Conservation (phyloP, 116 monocot genomes). For the Cymodocea nodosa region DNA sequence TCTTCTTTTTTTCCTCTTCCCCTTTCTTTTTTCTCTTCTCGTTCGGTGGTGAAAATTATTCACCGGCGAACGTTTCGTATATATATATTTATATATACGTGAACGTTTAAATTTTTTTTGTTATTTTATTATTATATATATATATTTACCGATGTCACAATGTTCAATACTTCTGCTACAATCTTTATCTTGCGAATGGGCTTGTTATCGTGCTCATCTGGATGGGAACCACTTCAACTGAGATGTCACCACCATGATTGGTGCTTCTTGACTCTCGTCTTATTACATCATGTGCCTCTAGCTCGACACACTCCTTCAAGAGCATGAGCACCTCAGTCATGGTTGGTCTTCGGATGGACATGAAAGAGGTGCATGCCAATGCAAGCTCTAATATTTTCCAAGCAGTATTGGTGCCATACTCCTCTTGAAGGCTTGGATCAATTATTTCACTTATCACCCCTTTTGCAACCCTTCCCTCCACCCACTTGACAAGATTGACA, state of each 20-base stretch:
- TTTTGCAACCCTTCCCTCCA: constrained; percentile 4
- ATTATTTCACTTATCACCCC: constrained; percentile 12
- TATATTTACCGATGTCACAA: too few relatives aligned
- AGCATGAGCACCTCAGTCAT: too few relatives aligned
- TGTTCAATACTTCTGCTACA: too few relatives aligned
- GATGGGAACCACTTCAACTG: background rate
- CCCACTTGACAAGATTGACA: constrained; percentile 14
- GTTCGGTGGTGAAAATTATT: too few relatives aligned
- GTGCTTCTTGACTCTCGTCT: background rate
- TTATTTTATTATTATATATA: too few relatives aligned
- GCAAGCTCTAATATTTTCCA: constrained; percentile 27
- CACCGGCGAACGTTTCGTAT: too few relatives aligned
- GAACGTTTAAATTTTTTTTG: too few relatives aligned
- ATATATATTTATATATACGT: too few relatives aligned
- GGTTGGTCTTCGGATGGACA: too few relatives aligned
- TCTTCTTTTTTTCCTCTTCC: too few relatives aligned
- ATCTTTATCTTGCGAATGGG: constrained; percentile 2
- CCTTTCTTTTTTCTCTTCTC: too few relatives aligned
- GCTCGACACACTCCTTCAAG: constrained; percentile 6
- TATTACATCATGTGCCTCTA: background rate
- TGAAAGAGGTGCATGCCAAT: too few relatives aligned
- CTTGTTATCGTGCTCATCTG: background rate
- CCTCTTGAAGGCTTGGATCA: constrained; percentile 15
- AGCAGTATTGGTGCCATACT: constrained; percentile 15
- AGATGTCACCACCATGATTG: background rate